phyloP scores from a whole-genome alignment of 176 grass and related monocot genomes.

The Oryza punctata region DNA sequence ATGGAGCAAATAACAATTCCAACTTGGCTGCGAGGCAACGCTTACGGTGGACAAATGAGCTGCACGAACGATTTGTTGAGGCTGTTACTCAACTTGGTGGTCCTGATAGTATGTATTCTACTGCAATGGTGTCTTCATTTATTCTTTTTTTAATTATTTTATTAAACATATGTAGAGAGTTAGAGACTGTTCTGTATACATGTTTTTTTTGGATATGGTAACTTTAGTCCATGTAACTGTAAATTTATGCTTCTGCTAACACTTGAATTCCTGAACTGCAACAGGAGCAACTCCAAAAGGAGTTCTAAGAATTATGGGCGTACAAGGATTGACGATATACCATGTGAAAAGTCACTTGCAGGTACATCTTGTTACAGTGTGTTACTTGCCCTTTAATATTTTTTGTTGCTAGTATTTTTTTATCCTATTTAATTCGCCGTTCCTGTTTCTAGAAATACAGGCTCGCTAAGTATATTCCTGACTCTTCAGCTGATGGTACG shows the following conservation, averaged over 20 bases:
- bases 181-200: neutral
- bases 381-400: slow-evolving; percentile 4
- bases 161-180: neutral
- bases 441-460: slow-evolving; percentile 84
- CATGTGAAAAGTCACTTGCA: slow-evolving; percentile 99
- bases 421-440: slow-evolving; percentile 22
- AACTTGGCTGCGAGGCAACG: slow-evolving; percentile 77
- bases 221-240: neutral
- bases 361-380: slow-evolving; percentile 54
- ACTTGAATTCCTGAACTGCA: slow-evolving; percentile 26
- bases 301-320: slow-evolving; percentile 89
- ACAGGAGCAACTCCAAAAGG: slow-evolving; percentile 98
- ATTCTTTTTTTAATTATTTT: slow-evolving; percentile 12
- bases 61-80: slow-evolving; percentile 91
- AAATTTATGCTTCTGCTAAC: slow-evolving; percentile 33
- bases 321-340: slow-evolving; percentile 84
- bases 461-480: slow-evolving; percentile 93
- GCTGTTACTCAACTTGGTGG: slow-evolving; percentile 96
- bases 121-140: neutral
- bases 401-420: neutral
- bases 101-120: slow-evolving; percentile 79
- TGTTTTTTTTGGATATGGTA: neutral
- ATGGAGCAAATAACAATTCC: slow-evolving; percentile 50
- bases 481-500: slow-evolving; percentile 77
- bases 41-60: slow-evolving; percentile 91